Percentiles rank a stretch among this genome's conserved stretches.
phyloP scores from a whole-genome alignment of 768 basidiomycete genomes.

The Suillus spraguei region DNA sequence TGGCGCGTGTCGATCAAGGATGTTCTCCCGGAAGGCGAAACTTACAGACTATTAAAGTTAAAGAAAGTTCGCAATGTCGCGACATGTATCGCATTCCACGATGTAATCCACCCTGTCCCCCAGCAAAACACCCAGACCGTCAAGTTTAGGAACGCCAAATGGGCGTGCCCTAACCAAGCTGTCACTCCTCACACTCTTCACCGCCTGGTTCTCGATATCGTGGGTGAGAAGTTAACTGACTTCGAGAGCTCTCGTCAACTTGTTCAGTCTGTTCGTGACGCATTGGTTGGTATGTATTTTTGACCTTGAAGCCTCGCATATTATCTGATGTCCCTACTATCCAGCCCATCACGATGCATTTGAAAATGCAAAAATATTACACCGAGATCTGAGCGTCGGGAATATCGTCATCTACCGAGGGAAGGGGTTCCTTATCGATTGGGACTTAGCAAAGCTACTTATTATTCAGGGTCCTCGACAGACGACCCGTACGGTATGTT shows the following conservation, averaged over 20 bases:
- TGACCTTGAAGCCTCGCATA: not conserved
- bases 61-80: not conserved
- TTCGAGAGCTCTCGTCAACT: constrained; percentile 1
- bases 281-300: constrained; percentile 1
- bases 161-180: not conserved
- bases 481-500: not conserved
- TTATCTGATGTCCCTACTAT: not conserved
- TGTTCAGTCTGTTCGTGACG: constrained; percentile 8
- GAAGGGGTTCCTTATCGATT: constrained; percentile 7
- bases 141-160: not conserved
- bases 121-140: constrained; percentile 7
- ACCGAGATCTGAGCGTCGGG: constrained; percentile 7
- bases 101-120: not conserved
- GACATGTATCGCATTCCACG: not conserved
- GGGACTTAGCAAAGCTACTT: constrained; percentile 9
- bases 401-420: constrained; percentile 7
- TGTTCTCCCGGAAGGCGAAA: constrained; percentile 7
- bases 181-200: constrained; percentile 9
- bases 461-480: not conserved
- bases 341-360: constrained; percentile 9
- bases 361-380: not conserved
- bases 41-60: not conserved
- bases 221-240: constrained; percentile 1
- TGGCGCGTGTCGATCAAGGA: constrained; percentile 1
- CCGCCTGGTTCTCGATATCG: not conserved